Evolutionary conservation across 139 green algal species (phyloP).

Genomic region (Tetratostichococcus sp.): DNA sequence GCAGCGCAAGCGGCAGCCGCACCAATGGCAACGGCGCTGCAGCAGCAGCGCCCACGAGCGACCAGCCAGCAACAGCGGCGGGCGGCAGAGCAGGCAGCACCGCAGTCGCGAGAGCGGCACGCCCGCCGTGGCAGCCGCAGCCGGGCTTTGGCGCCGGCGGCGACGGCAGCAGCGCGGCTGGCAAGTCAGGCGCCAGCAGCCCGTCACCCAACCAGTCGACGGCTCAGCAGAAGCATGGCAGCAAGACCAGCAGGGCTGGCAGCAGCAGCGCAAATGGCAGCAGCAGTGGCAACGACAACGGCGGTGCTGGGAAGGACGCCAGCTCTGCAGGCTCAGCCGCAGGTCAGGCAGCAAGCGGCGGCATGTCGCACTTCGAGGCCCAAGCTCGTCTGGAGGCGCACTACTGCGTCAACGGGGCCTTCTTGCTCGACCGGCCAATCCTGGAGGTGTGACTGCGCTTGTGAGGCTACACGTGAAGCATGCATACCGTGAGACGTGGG

Average conservation of each 20-base stretch:
- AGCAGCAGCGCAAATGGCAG: background rate
- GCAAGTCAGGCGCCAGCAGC: background rate
- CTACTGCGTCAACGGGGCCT: slow-evolving; percentile 53
- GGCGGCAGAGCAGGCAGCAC: too few species aligned
- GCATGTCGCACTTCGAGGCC: slow-evolving; percentile 13
- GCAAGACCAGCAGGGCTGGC: background rate
- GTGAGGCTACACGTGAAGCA: too few species aligned
- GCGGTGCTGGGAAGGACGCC: too few species aligned
- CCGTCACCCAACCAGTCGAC: too few species aligned
- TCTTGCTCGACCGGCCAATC: slow-evolving; percentile 36
- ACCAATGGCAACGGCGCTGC: background rate
- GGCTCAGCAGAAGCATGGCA: too few species aligned
- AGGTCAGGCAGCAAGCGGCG: background rate
- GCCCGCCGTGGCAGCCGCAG: background rate
- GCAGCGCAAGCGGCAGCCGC: background rate
- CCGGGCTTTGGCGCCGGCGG: background rate
- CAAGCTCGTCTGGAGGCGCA: slow-evolving; percentile 61
- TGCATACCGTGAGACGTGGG: too few species aligned
- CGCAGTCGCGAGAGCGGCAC: background rate
- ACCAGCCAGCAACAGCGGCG: too few species aligned
- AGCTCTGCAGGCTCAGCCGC: too few species aligned
- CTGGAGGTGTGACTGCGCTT: slow-evolving; percentile 13
- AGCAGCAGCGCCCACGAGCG: too few species aligned
- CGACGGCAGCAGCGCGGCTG: background rate
- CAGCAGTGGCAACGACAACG: background rate